A percentile compares a stretch with the other conserved stretches of the same genome.
Conservation (phyloP, 371 early-diverging fungal genomes). For the Lichtheimia corymbifera region DNA sequence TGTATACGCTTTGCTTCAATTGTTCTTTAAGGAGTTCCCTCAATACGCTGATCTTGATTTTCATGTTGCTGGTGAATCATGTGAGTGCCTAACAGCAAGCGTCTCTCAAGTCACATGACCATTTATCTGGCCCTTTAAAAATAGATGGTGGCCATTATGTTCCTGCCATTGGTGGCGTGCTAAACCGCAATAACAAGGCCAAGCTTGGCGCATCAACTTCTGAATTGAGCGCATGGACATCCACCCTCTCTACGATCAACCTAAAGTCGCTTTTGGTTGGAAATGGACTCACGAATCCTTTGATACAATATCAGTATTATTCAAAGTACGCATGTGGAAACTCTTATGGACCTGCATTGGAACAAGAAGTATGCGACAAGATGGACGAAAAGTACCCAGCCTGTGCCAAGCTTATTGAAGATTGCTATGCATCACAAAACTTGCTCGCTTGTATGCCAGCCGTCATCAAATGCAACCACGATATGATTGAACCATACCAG, state of each 20-base stretch:
- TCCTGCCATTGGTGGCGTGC: slow-evolving; percentile 74
- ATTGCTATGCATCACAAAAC: slow-evolving; percentile 79
- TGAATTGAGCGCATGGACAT: slow-evolving; percentile 25
- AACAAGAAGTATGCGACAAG: slow-evolving; percentile 59
- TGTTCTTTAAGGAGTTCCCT: slow-evolving; percentile 62
- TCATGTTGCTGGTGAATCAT: slow-evolving; percentile 59
- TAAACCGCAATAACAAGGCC: slow-evolving; percentile 67
- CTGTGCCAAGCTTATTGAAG: slow-evolving; percentile 79
- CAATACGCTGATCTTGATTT: slow-evolving; percentile 61
- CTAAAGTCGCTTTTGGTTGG: slow-evolving; percentile 84
- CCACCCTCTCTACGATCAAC: slow-evolving; percentile 59
- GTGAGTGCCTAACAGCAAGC: slow-evolving; percentile 19
- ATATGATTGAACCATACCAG: slow-evolving; percentile 63
- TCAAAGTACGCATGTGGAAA: slow-evolving; percentile 81
- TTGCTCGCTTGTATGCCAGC: slow-evolving; percentile 81
- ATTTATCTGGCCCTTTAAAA: neutral
- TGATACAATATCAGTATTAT: slow-evolving; percentile 89
- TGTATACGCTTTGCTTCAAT: slow-evolving; percentile 76
- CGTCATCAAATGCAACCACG: slow-evolving; percentile 83
- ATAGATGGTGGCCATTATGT: slow-evolving; percentile 82
- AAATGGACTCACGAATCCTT: slow-evolving; percentile 91
- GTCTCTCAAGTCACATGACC: neutral
- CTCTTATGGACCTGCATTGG: slow-evolving; percentile 75
- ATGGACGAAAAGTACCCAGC: slow-evolving; percentile 77
- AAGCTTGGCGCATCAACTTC: slow-evolving; percentile 6